phyloP scores from a whole-genome alignment of 2,329 filamentous ascomycete genomes.

The Fusarium begoniae region DNA sequence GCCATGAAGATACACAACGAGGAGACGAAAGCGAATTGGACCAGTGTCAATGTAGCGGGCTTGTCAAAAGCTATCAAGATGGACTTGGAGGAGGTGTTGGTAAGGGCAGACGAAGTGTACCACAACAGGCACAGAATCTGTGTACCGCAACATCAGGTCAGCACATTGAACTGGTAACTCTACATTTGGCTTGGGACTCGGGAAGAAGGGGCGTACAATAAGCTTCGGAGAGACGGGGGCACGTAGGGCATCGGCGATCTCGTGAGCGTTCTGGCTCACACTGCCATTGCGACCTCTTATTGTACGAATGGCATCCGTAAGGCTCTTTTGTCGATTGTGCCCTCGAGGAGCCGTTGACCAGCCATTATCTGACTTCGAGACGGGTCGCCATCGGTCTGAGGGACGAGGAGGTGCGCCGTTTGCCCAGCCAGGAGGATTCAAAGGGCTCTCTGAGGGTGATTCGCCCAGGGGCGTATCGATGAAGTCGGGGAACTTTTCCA shows the following conservation, averaged over 20 bases:
- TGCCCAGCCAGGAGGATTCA: constrained; percentile 39
- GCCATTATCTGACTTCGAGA: constrained; percentile 39
- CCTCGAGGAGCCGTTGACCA: constrained; percentile 51
- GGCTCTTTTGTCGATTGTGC: constrained; percentile 83
- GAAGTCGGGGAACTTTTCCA: constrained; percentile 68
- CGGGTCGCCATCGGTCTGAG: constrained; percentile 44
- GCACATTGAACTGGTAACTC: constrained; percentile 20
- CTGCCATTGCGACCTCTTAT: constrained; percentile 85
- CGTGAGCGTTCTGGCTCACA: constrained; percentile 91
- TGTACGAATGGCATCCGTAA: constrained; percentile 85
- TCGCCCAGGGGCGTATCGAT: constrained; percentile 53
- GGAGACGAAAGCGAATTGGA: constrained; percentile 94
- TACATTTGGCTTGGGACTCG: constrained; percentile 9
- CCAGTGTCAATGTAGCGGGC: constrained; percentile 88
- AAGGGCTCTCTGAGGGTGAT: constrained; percentile 42
- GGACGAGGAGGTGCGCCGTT: constrained; percentile 44
- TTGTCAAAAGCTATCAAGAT: constrained; percentile 92
- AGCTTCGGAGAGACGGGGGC: constrained; percentile 90
- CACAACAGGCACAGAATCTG: constrained; percentile 87
- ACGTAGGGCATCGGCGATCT: constrained; percentile 89
- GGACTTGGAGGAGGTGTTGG: constrained; percentile 97
- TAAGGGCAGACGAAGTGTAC: constrained; percentile 95
- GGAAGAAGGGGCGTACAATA: constrained; percentile 67
- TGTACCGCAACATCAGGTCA: constrained; percentile 43
- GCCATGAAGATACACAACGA: constrained; percentile 85